Percentiles rank a stretch among this genome's conserved stretches.
These are phyloP conservation scores for Paecilomyces formosus DNA, from an alignment of 2,329 filamentous ascomycete species.

Conservation along the genomic window DNA sequence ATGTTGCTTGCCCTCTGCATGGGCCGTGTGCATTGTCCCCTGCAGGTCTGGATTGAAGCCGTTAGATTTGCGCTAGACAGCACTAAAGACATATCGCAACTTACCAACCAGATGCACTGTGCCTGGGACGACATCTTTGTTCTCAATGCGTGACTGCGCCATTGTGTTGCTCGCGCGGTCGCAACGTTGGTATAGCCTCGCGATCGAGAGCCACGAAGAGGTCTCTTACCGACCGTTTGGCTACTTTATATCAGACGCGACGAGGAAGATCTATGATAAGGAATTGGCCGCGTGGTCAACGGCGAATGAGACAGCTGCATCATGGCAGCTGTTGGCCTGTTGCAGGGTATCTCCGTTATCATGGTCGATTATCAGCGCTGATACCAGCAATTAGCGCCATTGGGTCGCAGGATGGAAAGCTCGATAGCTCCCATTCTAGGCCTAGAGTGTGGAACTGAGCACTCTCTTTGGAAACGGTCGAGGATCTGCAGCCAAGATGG, in stretches of 20 bases:
- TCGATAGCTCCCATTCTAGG: background rate
- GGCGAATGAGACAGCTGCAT: background rate
- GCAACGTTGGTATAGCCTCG: background rate
- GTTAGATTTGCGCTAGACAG: conserved; percentile 7
- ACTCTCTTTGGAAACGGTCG: background rate
- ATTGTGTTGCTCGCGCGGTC: background rate
- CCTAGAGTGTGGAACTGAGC: background rate
- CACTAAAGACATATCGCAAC: conserved; percentile 11
- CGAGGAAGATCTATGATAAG: background rate
- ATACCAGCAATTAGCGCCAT: background rate
- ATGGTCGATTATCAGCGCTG: background rate
- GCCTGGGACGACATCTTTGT: conserved; percentile 17
- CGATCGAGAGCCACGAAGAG: background rate
- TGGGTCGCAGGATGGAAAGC: background rate
- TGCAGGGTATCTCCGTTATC: background rate
- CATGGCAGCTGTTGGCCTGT: background rate
- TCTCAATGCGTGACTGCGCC: background rate
- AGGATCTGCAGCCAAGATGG: background rate
- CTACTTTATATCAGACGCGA: background rate
- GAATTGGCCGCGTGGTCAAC: background rate
- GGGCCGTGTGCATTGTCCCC: background rate
- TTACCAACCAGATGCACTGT: conserved; percentile 31
- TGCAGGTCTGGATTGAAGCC: background rate
- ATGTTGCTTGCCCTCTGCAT: conserved; percentile 3
- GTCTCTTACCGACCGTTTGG: background rate